Evolutionary conservation across 768 basidiomycete genomes (phyloP), one percentile per base, ranked within the genome.

Genomic region (Phaffia tasmanica): DNA sequence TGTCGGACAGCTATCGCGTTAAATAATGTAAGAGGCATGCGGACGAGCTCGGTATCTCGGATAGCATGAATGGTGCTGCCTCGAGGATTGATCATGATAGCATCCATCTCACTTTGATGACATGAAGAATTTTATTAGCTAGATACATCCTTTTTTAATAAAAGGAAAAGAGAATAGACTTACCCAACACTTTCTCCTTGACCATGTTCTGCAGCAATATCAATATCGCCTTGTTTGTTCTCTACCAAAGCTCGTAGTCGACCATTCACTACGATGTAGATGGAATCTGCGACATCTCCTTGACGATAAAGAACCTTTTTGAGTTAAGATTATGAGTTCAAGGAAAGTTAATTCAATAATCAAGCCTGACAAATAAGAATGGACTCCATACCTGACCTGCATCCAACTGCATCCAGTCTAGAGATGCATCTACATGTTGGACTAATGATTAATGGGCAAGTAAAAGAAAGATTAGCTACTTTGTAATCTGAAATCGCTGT

Each of bases 371-470:
- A 29, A 51, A 2, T 19, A 27, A 27, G 25, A 6, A 35, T 29
- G 32, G 63, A 35, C 19, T 46, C 29, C 63, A 63, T 46, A 76
- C 90, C 76, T 98, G 92, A 1, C 95, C 90, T 0, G 92, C 91
- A 70, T 86, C 86, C 8, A 93, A 89, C 77, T 98, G 95, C 83
- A 91, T 88, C 95, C 95, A 99, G 73, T 99, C 95, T 69, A 99
- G 80, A 0, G 92, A 89, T 0, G 90, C 86, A 75, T 99, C 95
- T 64, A 99, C 94, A 74, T 99, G 95, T 19, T 97, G 79, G 8
- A 99, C 94, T 93, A 69, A 4, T 18, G 46, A 25, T 60, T 30
- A 47, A 56, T 70, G 35, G 47, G 27, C 61, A 25, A 18, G 19
- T 25, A 64, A 27, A 35, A 21, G 53, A 47, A 23, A 53, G 50